Conservation (phyloP, 768 basidiomycete species). For the Phlebiopsis gigantea region DNA sequence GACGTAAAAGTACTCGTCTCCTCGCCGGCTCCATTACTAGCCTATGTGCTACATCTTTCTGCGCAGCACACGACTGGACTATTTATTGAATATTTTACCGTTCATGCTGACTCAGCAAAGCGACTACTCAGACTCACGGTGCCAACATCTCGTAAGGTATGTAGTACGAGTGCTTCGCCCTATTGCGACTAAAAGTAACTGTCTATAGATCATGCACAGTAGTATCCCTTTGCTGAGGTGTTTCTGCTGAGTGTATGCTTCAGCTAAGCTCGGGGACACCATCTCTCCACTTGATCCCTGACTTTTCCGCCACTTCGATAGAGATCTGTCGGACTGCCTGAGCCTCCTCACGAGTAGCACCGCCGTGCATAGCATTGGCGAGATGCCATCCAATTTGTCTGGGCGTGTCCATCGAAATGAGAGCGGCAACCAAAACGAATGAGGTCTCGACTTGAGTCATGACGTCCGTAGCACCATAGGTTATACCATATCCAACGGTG, state of each 20-base stretch:
- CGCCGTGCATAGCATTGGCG: slow-evolving; percentile 46
- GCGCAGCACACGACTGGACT: too few species aligned
- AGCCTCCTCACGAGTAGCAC: slow-evolving; percentile 48
- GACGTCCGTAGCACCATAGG: slow-evolving; percentile 44
- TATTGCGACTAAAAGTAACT: too few species aligned
- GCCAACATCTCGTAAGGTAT: too few species aligned
- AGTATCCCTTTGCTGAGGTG: too few species aligned
- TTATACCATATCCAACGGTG: slow-evolving; percentile 51
- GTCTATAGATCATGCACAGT: too few species aligned
- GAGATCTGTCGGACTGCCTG: slow-evolving; percentile 50
- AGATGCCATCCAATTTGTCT: slow-evolving; percentile 66
- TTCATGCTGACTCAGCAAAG: too few species aligned
- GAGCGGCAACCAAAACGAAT: slow-evolving; percentile 53
- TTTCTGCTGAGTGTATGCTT: not conserved
- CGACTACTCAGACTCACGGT: too few species aligned
- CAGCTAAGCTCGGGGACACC: slow-evolving; percentile 10
- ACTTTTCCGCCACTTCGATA: slow-evolving; percentile 41
- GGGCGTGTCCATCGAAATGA: slow-evolving; percentile 58
- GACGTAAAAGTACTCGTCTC: too few species aligned
- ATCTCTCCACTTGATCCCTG: slow-evolving; percentile 17
- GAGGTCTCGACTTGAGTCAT: slow-evolving; percentile 51
- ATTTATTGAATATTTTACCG: too few species aligned
- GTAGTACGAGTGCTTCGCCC: too few species aligned
- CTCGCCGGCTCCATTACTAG: too few species aligned
- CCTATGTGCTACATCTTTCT: too few species aligned